Conservation (phyloP, 495 filamentous ascomycete species). For the Penicillium malachiteum region DNA sequence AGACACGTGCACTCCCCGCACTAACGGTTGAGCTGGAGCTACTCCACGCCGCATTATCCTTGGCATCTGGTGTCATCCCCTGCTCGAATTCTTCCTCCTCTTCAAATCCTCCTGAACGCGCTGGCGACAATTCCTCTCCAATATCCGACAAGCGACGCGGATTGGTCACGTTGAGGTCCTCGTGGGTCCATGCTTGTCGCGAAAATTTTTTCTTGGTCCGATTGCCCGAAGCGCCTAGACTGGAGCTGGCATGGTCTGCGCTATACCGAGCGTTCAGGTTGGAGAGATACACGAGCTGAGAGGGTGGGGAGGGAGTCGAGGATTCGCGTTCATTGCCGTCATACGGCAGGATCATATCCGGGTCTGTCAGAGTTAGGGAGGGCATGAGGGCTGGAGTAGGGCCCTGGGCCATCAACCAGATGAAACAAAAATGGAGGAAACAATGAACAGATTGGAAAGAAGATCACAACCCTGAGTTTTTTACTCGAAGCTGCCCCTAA, state of each 20-base stretch:
- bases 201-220: conserved; percentile 38
- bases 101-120: conserved; percentile 21
- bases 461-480: not conserved
- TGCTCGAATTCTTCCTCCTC: conserved; percentile 8
- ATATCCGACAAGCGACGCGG: conserved; percentile 67
- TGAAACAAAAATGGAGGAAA: not conserved
- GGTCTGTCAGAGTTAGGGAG: conserved; percentile 88
- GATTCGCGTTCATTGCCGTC: conserved; percentile 56
- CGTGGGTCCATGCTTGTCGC: conserved; percentile 49
- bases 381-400: conserved; percentile 33
- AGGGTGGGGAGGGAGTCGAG: conserved; percentile 48
- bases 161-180: conserved; percentile 49
- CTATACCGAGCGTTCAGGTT: conserved; percentile 33
- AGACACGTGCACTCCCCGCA: conserved; percentile 32
- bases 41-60: conserved; percentile 29
- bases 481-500: conserved; percentile 25
- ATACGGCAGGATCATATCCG: conserved; percentile 86
- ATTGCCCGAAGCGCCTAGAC: conserved; percentile 1
- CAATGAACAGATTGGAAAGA: conserved; percentile 8
- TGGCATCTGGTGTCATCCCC: conserved; percentile 6
- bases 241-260: conserved; percentile 13
- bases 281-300: conserved; percentile 40
- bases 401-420: conserved; percentile 9
- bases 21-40: conserved; percentile 44
- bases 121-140: conserved; percentile 56